Conservation (phyloP, 176 grass and related monocot genomes). For the Zea mays region DNA sequence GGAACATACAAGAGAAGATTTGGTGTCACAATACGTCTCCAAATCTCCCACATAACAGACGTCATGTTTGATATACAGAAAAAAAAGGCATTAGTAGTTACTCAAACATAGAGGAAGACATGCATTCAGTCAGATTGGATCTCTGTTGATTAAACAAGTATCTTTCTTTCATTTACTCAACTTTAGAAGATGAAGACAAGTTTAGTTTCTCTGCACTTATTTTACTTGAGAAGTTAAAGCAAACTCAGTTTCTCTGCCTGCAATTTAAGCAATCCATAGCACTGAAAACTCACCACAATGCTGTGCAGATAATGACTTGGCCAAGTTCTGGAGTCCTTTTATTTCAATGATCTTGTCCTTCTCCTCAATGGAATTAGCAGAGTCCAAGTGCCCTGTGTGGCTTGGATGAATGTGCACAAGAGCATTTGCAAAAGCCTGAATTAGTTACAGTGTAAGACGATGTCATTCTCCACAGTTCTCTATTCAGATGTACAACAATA, state of each 20-base stretch:
- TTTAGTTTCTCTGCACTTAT: neutral
- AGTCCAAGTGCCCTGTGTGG: slow-evolving; percentile 10
- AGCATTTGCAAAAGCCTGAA: slow-evolving; percentile 72
- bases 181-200: neutral
- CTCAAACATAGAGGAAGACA: neutral
- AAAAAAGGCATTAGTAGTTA: neutral
- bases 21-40: neutral
- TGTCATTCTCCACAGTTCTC: neutral
- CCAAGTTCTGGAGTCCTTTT: slow-evolving; percentile 53
- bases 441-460: neutral
- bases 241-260: neutral
- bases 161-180: neutral
- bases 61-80: neutral
- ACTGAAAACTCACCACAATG: slow-evolving; percentile 58
- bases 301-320: slow-evolving; percentile 61
- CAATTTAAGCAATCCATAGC: slow-evolving; percentile 6
- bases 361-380: slow-evolving; percentile 20
- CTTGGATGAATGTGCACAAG: slow-evolving; percentile 47
- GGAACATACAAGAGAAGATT: slow-evolving; percentile 8
- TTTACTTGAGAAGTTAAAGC: neutral
- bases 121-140: neutral
- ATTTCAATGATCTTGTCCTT: slow-evolving; percentile 45
- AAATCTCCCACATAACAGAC: neutral
- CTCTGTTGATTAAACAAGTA: neutral
- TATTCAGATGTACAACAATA: neutral